These are phyloP conservation scores for Phytophthora hibernalis DNA, from an alignment of 352 stramenopile genomes.

Conservation along the genomic window DNA sequence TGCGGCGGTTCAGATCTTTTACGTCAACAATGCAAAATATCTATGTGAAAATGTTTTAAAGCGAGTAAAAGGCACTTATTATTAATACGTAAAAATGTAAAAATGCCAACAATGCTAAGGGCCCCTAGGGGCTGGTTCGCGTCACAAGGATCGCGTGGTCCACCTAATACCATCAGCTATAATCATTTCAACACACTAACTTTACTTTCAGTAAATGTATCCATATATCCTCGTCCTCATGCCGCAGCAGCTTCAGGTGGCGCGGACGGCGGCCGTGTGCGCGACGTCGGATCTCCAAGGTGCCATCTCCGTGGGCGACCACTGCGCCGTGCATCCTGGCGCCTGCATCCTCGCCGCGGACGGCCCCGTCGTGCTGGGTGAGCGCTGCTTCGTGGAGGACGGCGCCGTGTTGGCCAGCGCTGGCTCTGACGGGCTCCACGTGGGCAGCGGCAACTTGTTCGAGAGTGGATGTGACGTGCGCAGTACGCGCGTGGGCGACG, in stretches of 20 bases:
- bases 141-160: no score
- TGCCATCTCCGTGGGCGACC: conserved; percentile 44
- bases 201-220: no score
- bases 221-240: neutral
- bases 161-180: no score
- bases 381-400: conserved; percentile 82
- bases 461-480: conserved; percentile 78
- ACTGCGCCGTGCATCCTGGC: conserved; percentile 61
- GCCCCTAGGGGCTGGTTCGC: no score
- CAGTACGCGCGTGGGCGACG: conserved; percentile 58
- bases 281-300: conserved; percentile 54
- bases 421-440: conserved; percentile 42
- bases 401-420: conserved; percentile 47
- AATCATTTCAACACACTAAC: no score
- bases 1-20: no score
- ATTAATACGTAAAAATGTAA: no score
- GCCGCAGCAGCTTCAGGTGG: conserved; percentile 28
- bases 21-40: no score
- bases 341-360: conserved; percentile 43
- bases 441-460: conserved; percentile 81
- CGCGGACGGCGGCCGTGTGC: conserved; percentile 53
- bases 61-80: no score
- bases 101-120: no score
- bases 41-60: no score
- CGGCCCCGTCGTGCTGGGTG: conserved; percentile 56